A percentile compares a stretch with the other conserved stretches of the same genome.
Evolutionary conservation across 805 yeast species (phyloP).

Genomic region (Kuraishia hungarica): DNA sequence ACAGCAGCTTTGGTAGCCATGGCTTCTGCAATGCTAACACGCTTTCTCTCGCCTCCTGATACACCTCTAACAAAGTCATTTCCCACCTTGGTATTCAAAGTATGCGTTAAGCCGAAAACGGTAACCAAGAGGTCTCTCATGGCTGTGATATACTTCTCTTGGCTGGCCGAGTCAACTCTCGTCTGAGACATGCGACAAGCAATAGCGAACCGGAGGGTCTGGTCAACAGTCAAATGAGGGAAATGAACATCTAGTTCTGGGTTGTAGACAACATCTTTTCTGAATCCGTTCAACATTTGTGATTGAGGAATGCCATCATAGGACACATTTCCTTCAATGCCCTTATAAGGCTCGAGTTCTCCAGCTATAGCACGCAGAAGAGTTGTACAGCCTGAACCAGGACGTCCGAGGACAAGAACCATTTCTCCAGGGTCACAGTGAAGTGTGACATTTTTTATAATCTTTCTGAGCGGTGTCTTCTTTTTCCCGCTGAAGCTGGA

Average conservation of each 20-base stretch:
- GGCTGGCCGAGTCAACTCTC: conserved; percentile 38
- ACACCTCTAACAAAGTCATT: conserved; percentile 49
- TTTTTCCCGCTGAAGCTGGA: background rate
- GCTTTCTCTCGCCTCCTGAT: conserved; percentile 81
- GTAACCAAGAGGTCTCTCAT: conserved; percentile 31
- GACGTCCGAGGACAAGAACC: conserved; percentile 62
- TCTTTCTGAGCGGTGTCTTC: background rate
- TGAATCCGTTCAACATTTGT: conserved; percentile 51
- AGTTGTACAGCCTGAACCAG: conserved; percentile 78
- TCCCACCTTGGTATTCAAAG: conserved; percentile 38
- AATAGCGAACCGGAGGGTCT: conserved; percentile 64
- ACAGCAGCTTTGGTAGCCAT: conserved; percentile 54
- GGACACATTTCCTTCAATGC: conserved; percentile 43
- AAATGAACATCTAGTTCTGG: conserved; percentile 66
- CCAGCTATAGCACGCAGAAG: conserved; percentile 56
- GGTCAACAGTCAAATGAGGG: conserved; percentile 69
- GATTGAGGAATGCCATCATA: conserved; percentile 55
- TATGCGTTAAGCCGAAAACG: conserved; percentile 53
- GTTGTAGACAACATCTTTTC: conserved; percentile 47
- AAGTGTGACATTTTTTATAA: background rate
- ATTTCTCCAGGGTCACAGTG: conserved; percentile 46
- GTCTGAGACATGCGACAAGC: conserved; percentile 58
- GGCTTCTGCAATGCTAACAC: conserved; percentile 79
- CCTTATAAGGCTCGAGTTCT: conserved; percentile 33
- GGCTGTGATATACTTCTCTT: conserved; percentile 36